phyloP scores from a whole-genome alignment of 192 early-diverging fungal species.

The Coemansia sp. region DNA sequence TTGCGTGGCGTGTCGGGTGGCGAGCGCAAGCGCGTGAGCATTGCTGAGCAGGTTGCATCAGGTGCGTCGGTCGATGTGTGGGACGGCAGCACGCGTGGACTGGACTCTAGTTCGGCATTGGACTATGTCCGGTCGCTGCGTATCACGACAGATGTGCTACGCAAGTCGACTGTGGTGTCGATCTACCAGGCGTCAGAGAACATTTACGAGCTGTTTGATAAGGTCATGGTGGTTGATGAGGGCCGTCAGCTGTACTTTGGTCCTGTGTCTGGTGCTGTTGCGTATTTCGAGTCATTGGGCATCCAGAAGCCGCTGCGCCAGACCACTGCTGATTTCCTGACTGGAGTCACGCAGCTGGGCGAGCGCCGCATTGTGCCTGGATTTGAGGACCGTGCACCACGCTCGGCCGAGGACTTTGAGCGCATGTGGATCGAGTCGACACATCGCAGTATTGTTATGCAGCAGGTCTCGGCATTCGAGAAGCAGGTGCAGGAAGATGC shows the following conservation, averaged over 20 bases:
- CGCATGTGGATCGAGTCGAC: conserved; percentile 57
- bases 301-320: conserved; percentile 66
- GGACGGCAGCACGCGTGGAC: conserved; percentile 63
- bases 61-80: conserved; percentile 58
- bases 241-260: conserved; percentile 73
- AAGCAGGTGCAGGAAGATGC: conserved; percentile 16
- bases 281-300: conserved; percentile 65
- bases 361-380: conserved; percentile 60
- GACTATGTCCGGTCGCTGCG: conserved; percentile 75
- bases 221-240: conserved; percentile 65
- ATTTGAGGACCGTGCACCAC: conserved; percentile 59
- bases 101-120: conserved; percentile 59
- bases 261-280: conserved; percentile 57
- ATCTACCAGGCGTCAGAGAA: conserved; percentile 76
- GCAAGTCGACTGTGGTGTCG: conserved; percentile 60
- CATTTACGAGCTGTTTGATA: conserved; percentile 74
- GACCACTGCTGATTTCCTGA: conserved; percentile 72
- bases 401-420: conserved; percentile 66
- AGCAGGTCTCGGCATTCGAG: conserved; percentile 51
- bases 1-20: conserved; percentile 67
- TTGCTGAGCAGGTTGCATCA: conserved; percentile 59
- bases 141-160: conserved; percentile 66
- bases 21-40: conserved; percentile 65
- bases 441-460: conserved; percentile 29
- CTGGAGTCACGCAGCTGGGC: conserved; percentile 64